These are phyloP conservation scores for Cryomyces minteri DNA, from an alignment of 495 filamentous ascomycete genomes.

Conservation along the genomic window DNA sequence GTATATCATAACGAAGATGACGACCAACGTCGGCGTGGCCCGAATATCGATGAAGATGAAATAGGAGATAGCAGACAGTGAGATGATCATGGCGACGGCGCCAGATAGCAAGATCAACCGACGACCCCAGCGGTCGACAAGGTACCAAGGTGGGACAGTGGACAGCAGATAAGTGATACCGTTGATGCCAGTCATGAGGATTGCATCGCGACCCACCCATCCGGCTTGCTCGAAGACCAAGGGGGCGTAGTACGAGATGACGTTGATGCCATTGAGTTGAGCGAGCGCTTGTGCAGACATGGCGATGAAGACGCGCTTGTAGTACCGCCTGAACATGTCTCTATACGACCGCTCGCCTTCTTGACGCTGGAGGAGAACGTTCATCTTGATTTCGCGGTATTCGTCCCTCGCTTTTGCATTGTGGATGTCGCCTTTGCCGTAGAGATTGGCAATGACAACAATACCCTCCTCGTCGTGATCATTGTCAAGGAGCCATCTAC, in stretches of 20 bases:
- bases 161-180: slow-evolving; percentile 78
- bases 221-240: slow-evolving; percentile 92
- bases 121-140: slow-evolving; percentile 85
- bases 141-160: slow-evolving; percentile 91
- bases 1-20: slow-evolving; percentile 93
- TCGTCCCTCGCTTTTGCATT: slow-evolving; percentile 80
- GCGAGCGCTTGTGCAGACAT: slow-evolving; percentile 96
- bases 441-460: slow-evolving; percentile 91
- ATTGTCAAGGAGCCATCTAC: slow-evolving; percentile 89
- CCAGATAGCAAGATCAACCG: slow-evolving; percentile 81
- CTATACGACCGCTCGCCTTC: slow-evolving; percentile 82
- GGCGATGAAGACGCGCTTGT: slow-evolving; percentile 85
- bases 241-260: slow-evolving; percentile 97
- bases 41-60: slow-evolving; percentile 76
- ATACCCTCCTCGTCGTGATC: slow-evolving; percentile 98
- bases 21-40: slow-evolving; percentile 65
- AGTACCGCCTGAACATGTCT: slow-evolving; percentile 93
- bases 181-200: slow-evolving; percentile 96
- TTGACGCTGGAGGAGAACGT: slow-evolving; percentile 77
- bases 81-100: slow-evolving; percentile 76
- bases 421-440: slow-evolving; percentile 87
- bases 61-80: slow-evolving; percentile 85
- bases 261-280: slow-evolving; percentile 96
- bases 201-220: slow-evolving; percentile 75
- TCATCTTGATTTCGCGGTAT: slow-evolving; percentile 97